Evolutionary conservation across 495 filamentous ascomycete species (phyloP).

Genomic region (Lasiosphaeria miniovina): DNA sequence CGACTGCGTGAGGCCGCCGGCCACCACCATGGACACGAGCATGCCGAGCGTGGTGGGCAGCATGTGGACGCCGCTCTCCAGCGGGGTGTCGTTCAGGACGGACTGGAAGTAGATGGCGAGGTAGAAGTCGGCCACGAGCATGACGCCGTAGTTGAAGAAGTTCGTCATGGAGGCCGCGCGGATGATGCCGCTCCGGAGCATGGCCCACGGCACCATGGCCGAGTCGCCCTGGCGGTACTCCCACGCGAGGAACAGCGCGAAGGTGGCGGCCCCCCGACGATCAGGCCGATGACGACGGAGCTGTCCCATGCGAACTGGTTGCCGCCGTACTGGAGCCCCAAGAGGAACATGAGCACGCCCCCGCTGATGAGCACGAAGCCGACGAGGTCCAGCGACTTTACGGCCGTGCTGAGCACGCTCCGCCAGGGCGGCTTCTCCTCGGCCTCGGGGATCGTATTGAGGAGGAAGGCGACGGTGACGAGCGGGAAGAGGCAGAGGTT

Average conservation of each 20-base stretch:
- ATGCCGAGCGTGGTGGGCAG: constrained; percentile 43
- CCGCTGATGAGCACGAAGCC: constrained; percentile 65
- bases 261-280: constrained; percentile 60
- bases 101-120: constrained; percentile 28
- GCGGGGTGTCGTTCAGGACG: constrained; percentile 46
- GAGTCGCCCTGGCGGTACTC: constrained; percentile 59
- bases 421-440: constrained; percentile 34
- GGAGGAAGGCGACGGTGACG: constrained; percentile 53
- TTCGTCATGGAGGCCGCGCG: constrained; percentile 45
- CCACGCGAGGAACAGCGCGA: constrained; percentile 52
- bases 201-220: constrained; percentile 63
- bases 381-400: constrained; percentile 57
- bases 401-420: constrained; percentile 22
- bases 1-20: constrained; percentile 56
- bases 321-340: constrained; percentile 80
- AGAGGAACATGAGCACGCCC: constrained; percentile 60
- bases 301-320: constrained; percentile 59
- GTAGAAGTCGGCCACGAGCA: constrained; percentile 58
- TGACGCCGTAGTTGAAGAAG: constrained; percentile 47
- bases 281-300: constrained; percentile 62
- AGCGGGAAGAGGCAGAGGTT: constrained; percentile 63
- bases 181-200: constrained; percentile 64
- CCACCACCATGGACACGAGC: constrained; percentile 55
- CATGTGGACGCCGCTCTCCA: constrained; percentile 48
- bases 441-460: constrained; percentile 41